Evolutionary conservation across 306 rosid genomes (phyloP).

Genomic region (Quercus wislizeni): DNA sequence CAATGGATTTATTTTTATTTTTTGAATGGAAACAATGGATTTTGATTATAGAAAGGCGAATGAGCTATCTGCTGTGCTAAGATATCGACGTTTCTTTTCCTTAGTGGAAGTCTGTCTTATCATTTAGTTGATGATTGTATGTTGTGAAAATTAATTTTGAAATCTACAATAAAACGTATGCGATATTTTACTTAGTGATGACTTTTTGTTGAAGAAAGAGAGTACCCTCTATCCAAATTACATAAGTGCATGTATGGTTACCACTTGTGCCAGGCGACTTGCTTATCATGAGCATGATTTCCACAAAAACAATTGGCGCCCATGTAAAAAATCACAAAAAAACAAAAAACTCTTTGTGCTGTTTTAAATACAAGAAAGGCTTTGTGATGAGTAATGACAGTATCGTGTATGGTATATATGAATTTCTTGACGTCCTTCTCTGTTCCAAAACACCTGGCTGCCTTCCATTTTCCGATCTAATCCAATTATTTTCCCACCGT

Average conservation of each 20-base stretch:
- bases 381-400: too few species aligned
- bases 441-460: neutral
- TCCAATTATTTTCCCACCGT: neutral
- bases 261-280: too few species aligned
- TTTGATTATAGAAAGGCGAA: neutral
- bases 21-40: neutral
- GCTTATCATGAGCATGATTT: too few species aligned
- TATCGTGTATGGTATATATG: neutral
- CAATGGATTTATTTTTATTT: neutral
- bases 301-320: too few species aligned
- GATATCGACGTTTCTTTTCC: neutral
- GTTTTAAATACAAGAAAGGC: too few species aligned
- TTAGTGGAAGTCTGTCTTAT: neutral
- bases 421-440: neutral
- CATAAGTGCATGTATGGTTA: neutral
- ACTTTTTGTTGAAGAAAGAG: neutral
- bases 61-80: neutral
- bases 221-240: neutral
- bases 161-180: neutral
- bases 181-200: neutral
- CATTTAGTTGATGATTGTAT: too few species aligned
- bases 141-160: neutral
- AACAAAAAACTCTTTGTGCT: too few species aligned
- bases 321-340: too few species aligned
- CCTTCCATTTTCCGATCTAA: neutral